Evolutionary conservation across 805 yeast genomes (phyloP).

Genomic region (Wickerhamiella domercqiae): DNA sequence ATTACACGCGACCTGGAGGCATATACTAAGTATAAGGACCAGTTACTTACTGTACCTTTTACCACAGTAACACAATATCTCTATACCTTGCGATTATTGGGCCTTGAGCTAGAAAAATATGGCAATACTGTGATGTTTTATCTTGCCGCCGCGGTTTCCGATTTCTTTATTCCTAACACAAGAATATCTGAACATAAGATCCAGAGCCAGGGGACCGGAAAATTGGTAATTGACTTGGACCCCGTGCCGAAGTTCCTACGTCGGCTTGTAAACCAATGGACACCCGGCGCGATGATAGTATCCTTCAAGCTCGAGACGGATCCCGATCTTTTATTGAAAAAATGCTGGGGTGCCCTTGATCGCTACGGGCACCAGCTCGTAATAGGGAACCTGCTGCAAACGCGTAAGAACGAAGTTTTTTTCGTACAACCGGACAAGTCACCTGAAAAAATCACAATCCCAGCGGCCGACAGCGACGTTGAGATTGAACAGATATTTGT

Average conservation of each 20-base stretch:
- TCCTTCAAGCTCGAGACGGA: conserved; percentile 94
- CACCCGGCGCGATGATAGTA: conserved; percentile 85
- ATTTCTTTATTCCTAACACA: conserved; percentile 79
- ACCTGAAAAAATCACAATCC: conserved; percentile 26
- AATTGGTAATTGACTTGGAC: conserved; percentile 69
- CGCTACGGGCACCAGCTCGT: conserved; percentile 88
- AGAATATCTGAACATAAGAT: conserved; percentile 87
- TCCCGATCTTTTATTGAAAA: conserved; percentile 45
- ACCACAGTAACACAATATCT: conserved; percentile 91
- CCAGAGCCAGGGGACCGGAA: conserved; percentile 56
- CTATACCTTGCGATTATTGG: conserved; percentile 60
- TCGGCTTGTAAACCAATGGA: conserved; percentile 84
- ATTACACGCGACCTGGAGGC: conserved; percentile 43
- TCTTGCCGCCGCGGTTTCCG: conserved; percentile 95
- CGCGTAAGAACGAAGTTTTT: conserved; percentile 75
- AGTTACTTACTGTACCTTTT: conserved; percentile 64
- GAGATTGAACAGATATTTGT: conserved; percentile 72
- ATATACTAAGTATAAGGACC: conserved; percentile 31
- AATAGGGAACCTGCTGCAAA: conserved; percentile 81
- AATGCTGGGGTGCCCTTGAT: conserved; percentile 63
- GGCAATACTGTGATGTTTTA: conserved; percentile 47
- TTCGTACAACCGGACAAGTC: conserved; percentile 41
- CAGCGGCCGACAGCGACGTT: conserved; percentile 27
- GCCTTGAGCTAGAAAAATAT: conserved; percentile 37
- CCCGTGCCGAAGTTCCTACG: conserved; percentile 92